Evolutionary conservation across 805 yeast genomes (phyloP), one percentile per base, ranked within the genome.

Genomic region (Candida ovalis): DNA sequence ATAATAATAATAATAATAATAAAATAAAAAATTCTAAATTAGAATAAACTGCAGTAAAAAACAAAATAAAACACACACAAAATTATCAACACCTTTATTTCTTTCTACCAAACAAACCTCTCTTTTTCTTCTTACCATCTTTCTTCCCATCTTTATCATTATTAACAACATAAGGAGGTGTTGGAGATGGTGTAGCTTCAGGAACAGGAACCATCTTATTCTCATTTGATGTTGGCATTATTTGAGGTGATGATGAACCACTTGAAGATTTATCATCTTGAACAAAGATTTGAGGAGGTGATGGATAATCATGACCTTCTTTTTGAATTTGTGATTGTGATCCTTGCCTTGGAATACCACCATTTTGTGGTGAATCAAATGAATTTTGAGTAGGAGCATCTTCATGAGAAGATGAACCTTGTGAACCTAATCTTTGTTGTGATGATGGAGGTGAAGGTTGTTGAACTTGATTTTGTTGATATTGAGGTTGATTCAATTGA

Each of bases 51-150:
- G n/a, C n/a, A n/a, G n/a, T n/a, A n/a, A n/a, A n/a, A n/a, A n/a
- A n/a, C n/a, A n/a, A n/a, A n/a, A n/a, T n/a, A n/a, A n/a, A n/a
- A n/a, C n/a, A n/a, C n/a, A n/a, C n/a, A n/a, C n/a, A n/a, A n/a
- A n/a, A n/a, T n/a, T n/a, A n/a, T n/a, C n/a, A n/a, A n/a, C 25
- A 37, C 18, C 25, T 44, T 55, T 50, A 53, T 71, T 81, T 81
- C 76, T 80, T 81, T 62, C 84, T 78, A 45, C 96, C 87, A 62
- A 91, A 89, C 41, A 88, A 70, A 3, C 92, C 88, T 58, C 80
- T 77, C 77, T 84, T 87, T 66, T 75, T 72, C 66, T 71, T 60
- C 50, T 64, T 66, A 61, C 74, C 12, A 8, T 35, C 22, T 3
- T 12, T 71, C 59, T 69, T 58, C 38, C 71, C 53, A 66, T 72